Conservation (phyloP, 768 basidiomycete genomes). For the Nevesoporus exiguus region DNA sequence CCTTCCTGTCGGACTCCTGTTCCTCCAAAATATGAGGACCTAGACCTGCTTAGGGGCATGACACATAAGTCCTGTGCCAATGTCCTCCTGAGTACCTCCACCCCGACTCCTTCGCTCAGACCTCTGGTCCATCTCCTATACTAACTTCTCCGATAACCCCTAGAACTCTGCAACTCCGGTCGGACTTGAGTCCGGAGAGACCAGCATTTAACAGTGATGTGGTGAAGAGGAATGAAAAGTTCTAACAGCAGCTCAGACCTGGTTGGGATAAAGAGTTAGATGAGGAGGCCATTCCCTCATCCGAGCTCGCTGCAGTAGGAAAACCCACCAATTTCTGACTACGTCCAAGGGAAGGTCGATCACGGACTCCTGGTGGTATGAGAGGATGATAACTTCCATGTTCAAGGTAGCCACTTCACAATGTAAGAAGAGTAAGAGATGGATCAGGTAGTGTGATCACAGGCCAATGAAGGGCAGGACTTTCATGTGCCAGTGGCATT, state of each 20-base stretch:
- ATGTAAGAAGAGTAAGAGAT: conserved; percentile 19
- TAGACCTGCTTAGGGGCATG: no score
- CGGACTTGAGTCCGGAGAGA: no score
- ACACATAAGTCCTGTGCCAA: no score
- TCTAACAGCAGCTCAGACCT: conserved; percentile 48
- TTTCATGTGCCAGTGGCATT: conserved; percentile 20
- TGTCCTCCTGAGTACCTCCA: no score
- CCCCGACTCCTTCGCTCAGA: no score
- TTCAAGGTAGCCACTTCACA: conserved; percentile 43
- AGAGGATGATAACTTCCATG: conserved; percentile 66
- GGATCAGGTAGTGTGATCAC: conserved; percentile 13
- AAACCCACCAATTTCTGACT: conserved; percentile 30
- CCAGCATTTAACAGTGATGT: no score
- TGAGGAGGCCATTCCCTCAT: neutral
- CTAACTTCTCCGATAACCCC: no score
- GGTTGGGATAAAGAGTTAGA: neutral
- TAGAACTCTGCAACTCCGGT: no score
- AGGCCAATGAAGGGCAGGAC: conserved; percentile 3
- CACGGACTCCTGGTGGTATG: conserved; percentile 23
- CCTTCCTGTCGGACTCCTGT: no score
- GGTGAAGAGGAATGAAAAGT: no score
- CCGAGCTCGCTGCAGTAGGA: conserved; percentile 16
- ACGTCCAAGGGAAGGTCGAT: conserved; percentile 16
- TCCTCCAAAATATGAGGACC: no score
- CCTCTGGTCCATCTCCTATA: no score